Base-by-base conservation (phyloP, 192 early-diverging fungal species). In the Entophlyctis luteolus region DNA sequence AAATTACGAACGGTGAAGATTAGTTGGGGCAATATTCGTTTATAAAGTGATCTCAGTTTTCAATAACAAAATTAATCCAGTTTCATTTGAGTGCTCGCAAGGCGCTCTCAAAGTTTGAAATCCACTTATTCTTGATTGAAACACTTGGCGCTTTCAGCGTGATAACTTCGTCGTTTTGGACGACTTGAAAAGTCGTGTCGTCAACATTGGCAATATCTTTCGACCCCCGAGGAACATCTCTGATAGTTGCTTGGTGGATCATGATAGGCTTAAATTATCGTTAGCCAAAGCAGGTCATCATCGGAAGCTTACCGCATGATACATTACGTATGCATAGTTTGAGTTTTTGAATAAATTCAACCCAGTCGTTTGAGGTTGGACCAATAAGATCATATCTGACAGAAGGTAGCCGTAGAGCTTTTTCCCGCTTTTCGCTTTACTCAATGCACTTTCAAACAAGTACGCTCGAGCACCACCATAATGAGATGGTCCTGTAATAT, bases 401-500 rank as follows among this genome's bases (percentile, higher is more conserved):
- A 86, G 82, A 29, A 86, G 55, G 67, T 76, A 84, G 18, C 66
- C 88, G 65, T 88, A 80, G 1, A 93, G 74, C 59, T 88, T 90
- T 29, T 90, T 77, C 12, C 88, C 89, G 59, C 89, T 90, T 53
- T 92, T 93, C 16, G 82, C 79, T 68, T 93, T 93, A 18, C 77
- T 66, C 6, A 93, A 71, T 23, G 68, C 55, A 33, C 91, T 90
- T 45, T 93, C 89, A 57, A 86, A 80, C 8, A 92, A 71, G 53
- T 89, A 86, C 53, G 80, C 73, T 36, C 91, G 75, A 6, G 67
- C 67, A 2, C 86, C 85, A 22, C 90, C 59, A 18, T 67, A 68
- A 29, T 80, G 71, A 34, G 89, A 87, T 32, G 81, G 76, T 6
- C 82, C 77, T 6, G 56, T 66, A 46, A 90, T 58, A 68, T 88